Evolutionary conservation across 1,284 basidiomycete genomes (phyloP), one percentile per base, ranked within the genome.

Genomic region (Pascua sp.): DNA sequence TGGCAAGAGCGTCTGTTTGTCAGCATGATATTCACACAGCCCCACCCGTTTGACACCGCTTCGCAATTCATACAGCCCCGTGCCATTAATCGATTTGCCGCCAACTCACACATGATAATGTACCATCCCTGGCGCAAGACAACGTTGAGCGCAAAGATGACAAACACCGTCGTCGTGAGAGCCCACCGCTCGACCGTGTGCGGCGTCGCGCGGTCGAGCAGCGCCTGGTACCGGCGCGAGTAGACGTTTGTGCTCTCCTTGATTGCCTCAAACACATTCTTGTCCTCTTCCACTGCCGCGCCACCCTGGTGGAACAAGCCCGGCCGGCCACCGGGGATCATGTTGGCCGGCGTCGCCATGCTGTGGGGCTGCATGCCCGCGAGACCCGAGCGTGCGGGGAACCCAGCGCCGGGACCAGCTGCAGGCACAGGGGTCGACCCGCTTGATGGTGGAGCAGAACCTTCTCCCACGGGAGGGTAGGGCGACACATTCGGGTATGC

Each of bases 91-190:
- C 11, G 0, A n/a, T 1, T 12, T 39, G 36, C 38, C 17, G 13
- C 11, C 5, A 42, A 65, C 64, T 38, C 42, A 70, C 68, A 77
- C 64, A 70, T 75, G 49, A 75, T 67, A 71, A 95, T 96, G 80
- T 94, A 96, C 93, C 92, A 96, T 64, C 90, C 95, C 80, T 98
- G 91, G 9, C 89, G 81, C 45, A 96, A 73, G 11, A 98, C 81
- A 65, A 99, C 95, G 62, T 93, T 83, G 53, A 97, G 79, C 72
- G 90, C 80, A 75, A 99, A 98, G 40, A 98, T 49, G 42, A 81
- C 68, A 53, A 96, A 78, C 32, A 97, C 70, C 3, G 80, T 89
- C 4, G 81, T 81, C 7, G 91, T 92, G 17, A 82, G 83, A n/a
- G 89, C 71, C 96, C 96, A 99, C 63, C 96, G 85, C 69, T 95